These are phyloP conservation scores for Picea sitchensis DNA, from an alignment of 75 land plant species.

Conservation along the genomic window DNA sequence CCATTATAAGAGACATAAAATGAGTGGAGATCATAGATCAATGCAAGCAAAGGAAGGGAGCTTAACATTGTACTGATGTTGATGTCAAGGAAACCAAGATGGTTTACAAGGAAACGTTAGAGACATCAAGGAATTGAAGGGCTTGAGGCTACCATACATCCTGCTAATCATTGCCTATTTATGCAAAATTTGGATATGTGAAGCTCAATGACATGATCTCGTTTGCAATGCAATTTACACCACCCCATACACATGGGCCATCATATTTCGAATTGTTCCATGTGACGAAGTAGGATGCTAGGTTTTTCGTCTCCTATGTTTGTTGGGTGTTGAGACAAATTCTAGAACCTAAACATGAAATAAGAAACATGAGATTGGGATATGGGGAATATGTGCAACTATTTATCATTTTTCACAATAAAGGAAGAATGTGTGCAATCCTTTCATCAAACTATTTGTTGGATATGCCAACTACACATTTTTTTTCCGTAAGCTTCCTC, in stretches of 20 bases:
- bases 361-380: background rate
- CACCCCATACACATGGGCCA: background rate
- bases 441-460: background rate
- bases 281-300: too few species aligned
- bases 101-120: background rate
- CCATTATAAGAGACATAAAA: conserved; percentile 14
- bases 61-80: conserved; percentile 18
- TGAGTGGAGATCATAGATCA: conserved; percentile 5
- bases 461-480: background rate
- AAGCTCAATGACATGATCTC: background rate
- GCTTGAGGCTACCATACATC: background rate
- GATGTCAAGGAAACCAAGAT: conserved; percentile 22
- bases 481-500: too few species aligned
- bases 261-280: background rate
- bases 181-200: background rate
- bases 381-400: background rate
- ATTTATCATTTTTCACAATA: background rate
- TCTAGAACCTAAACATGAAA: too few species aligned
- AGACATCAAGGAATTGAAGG: background rate
- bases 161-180: background rate
- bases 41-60: conserved; percentile 10
- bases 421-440: background rate
- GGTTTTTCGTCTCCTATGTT: background rate
- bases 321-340: background rate
- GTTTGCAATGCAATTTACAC: background rate